A percentile compares a stretch with the other conserved stretches of the same genome.
These are phyloP conservation scores for Aspergillus asperescens DNA, from an alignment of 495 filamentous ascomycete species.

Conservation along the genomic window DNA sequence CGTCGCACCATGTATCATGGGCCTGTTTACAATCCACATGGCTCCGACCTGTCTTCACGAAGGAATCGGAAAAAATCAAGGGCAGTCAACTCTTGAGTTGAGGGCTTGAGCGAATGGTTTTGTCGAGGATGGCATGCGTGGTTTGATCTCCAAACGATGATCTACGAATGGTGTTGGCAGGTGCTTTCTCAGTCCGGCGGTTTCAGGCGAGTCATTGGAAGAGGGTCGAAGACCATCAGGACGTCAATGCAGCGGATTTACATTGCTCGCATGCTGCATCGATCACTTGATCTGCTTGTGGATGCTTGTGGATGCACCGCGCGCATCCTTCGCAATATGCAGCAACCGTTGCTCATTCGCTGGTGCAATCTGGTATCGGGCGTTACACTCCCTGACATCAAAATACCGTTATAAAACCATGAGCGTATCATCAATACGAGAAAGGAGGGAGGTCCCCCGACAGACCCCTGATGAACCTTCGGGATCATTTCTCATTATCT, in stretches of 20 bases:
- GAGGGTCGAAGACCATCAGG: constrained; percentile 17
- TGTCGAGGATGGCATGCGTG: constrained; percentile 29
- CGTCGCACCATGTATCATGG: background rate
- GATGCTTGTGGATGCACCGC: constrained; percentile 28
- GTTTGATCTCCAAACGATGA: constrained; percentile 37
- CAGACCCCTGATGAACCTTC: constrained; percentile 9
- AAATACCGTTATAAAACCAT: constrained; percentile 32
- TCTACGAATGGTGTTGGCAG: constrained; percentile 30
- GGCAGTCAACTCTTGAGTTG: background rate
- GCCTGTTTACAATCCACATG: constrained; percentile 3
- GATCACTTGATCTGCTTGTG: constrained; percentile 61
- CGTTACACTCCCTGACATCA: constrained; percentile 16
- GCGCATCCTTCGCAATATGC: constrained; percentile 19
- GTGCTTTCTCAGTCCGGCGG: constrained; percentile 22
- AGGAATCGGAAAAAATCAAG: constrained; percentile 9
- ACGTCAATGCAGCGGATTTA: constrained; percentile 26
- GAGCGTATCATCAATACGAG: constrained; percentile 18
- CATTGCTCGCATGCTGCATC: constrained; percentile 56
- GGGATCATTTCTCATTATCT: constrained; percentile 11
- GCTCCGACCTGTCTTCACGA: constrained; percentile 16
- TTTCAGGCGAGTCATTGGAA: constrained; percentile 22
- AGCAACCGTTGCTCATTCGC: constrained; percentile 15
- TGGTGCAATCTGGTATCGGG: constrained; percentile 8
- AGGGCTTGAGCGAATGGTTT: constrained; percentile 20
- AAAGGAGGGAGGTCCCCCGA: background rate